Conservation (phyloP, 768 basidiomycete genomes). For the Clitopilus passeckerianus region DNA sequence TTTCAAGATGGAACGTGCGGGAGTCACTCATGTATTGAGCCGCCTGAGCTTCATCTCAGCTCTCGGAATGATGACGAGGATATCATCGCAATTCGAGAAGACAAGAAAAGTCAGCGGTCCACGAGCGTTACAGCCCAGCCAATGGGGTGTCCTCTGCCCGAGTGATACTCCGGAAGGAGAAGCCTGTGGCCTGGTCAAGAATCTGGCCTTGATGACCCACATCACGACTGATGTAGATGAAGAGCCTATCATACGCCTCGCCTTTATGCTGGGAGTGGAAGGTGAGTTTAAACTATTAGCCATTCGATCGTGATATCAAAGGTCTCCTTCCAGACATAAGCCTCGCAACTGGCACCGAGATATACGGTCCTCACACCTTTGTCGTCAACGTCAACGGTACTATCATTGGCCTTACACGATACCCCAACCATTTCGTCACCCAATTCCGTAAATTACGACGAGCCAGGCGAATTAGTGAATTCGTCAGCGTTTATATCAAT, state of each 20-base stretch:
- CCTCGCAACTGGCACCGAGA: constrained; percentile 89
- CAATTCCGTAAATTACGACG: constrained; percentile 92
- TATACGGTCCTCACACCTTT: constrained; percentile 89
- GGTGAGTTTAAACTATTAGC: constrained; percentile 38
- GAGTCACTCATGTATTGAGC: constrained; percentile 96
- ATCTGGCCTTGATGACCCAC: constrained; percentile 98
- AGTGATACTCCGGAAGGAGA: constrained; percentile 99
- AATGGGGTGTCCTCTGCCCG: constrained; percentile 98
- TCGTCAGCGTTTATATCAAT: constrained; percentile 95
- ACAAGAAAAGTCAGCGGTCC: constrained; percentile 98
- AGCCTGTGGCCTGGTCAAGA: constrained; percentile 98
- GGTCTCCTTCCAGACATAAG: constrained; percentile 64
- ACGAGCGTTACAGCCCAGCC: constrained; percentile 92
- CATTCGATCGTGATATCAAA: constrained; percentile 3
- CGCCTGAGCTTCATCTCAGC: constrained; percentile 96
- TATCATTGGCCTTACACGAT: constrained; percentile 88
- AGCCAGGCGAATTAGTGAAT: constrained; percentile 90
- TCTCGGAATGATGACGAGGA: constrained; percentile 99
- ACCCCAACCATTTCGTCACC: constrained; percentile 78
- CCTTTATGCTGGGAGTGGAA: constrained; percentile 97
- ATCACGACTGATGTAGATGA: constrained; percentile 99
- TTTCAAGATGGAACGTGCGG: constrained; percentile 99
- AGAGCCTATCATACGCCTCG: constrained; percentile 82
- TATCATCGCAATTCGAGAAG: constrained; percentile 98
- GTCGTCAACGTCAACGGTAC: constrained; percentile 97